These are phyloP conservation scores for Aspergillus conjunctus DNA, from an alignment of 495 filamentous ascomycete genomes.

Conservation along the genomic window DNA sequence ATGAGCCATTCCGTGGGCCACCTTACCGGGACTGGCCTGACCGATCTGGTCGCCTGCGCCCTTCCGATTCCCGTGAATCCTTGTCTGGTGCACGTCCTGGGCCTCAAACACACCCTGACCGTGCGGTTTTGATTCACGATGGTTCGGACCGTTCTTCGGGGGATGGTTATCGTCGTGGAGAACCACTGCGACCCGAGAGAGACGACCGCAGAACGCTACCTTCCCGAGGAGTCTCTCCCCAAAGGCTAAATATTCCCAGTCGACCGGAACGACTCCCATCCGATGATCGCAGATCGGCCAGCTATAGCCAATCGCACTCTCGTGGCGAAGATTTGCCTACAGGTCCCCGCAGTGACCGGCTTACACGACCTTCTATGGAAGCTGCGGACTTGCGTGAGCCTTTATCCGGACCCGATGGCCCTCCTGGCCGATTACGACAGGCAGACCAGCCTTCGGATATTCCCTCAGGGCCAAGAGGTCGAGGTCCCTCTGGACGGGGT, in stretches of 20 bases:
- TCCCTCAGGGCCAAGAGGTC: slow-evolving; percentile 70
- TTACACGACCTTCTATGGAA: slow-evolving; percentile 24
- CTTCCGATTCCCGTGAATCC: slow-evolving; percentile 27
- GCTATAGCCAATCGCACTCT: slow-evolving; percentile 25
- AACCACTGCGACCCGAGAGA: slow-evolving; percentile 36
- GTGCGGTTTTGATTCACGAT: slow-evolving; percentile 42
- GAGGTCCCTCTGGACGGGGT: slow-evolving; percentile 37
- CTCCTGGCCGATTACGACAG: slow-evolving; percentile 56
- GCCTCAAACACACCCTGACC: slow-evolving; percentile 35
- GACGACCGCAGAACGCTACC: slow-evolving; percentile 40
- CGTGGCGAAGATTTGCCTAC: slow-evolving; percentile 43
- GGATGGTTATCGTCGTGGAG: slow-evolving; percentile 40
- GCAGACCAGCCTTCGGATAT: slow-evolving; percentile 59
- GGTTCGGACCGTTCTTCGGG: slow-evolving; percentile 33
- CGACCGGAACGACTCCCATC: slow-evolving; percentile 43
- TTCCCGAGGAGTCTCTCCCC: slow-evolving; percentile 33
- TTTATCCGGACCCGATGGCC: slow-evolving; percentile 44
- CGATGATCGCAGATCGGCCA: slow-evolving; percentile 38
- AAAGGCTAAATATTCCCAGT: slow-evolving; percentile 36
- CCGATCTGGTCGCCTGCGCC: slow-evolving; percentile 38
- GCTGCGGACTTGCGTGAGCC: slow-evolving; percentile 35
- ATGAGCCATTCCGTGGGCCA: slow-evolving; percentile 48
- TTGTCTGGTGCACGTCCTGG: slow-evolving; percentile 22
- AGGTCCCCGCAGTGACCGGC: slow-evolving; percentile 44
- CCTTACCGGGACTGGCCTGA: slow-evolving; percentile 46